Evolutionary conservation across 2,329 filamentous ascomycete genomes (phyloP).

Genomic region (Cephalotrichum gorgonifer): DNA sequence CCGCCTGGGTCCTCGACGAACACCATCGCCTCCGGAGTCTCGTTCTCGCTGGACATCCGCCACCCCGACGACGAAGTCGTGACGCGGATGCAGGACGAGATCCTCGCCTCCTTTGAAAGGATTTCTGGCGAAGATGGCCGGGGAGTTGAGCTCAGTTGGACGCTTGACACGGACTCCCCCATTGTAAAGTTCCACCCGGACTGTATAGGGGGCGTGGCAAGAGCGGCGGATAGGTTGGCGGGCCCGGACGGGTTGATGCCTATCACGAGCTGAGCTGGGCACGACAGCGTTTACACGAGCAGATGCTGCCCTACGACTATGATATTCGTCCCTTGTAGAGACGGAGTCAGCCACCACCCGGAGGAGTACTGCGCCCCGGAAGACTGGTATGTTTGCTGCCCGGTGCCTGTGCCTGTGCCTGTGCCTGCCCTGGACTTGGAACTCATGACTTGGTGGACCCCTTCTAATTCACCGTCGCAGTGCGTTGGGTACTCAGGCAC

Average conservation of each 20-base stretch:
- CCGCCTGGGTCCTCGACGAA: conserved; percentile 55
- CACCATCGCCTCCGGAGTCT: too few species aligned
- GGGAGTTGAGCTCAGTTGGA: conserved; percentile 31
- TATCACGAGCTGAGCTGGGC: conserved; percentile 26
- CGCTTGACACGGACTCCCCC: conserved; percentile 45
- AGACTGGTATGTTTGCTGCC: too few species aligned
- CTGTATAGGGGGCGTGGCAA: conserved; percentile 54
- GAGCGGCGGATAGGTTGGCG: conserved; percentile 43
- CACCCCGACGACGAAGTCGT: too few species aligned
- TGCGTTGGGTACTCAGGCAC: conserved; percentile 16
- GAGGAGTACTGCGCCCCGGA: conserved; percentile 22
- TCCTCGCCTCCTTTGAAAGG: too few species aligned
- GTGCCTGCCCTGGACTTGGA: too few species aligned
- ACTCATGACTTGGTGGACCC: too few species aligned
- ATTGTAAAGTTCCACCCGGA: conserved; percentile 54
- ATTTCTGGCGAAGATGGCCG: too few species aligned
- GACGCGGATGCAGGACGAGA: too few species aligned
- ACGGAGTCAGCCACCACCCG: conserved; percentile 26
- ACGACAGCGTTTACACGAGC: conserved; percentile 23
- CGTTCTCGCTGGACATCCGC: too few species aligned
- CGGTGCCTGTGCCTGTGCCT: too few species aligned
- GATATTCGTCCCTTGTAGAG: conserved; percentile 25
- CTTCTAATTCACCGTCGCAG: too few species aligned
- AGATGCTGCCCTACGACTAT: conserved; percentile 25
- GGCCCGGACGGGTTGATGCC: conserved; percentile 18